Evolutionary conservation across 2,329 filamentous ascomycete species (phyloP).

Genomic region (Curvularia hawaiiensis): DNA sequence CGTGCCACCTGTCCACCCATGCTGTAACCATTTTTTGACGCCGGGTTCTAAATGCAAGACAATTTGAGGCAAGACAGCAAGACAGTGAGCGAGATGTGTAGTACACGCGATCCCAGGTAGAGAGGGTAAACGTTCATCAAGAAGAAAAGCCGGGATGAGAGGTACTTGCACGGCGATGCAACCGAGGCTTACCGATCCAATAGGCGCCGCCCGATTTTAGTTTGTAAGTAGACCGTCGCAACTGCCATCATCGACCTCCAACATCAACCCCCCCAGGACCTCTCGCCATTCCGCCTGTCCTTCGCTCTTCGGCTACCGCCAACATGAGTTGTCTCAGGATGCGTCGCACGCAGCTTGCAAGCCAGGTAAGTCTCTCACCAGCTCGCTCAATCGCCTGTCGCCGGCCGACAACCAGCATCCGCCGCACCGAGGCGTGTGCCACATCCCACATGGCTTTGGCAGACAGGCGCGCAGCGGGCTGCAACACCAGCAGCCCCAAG

Average conservation of each 20-base stretch:
- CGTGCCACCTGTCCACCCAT: not conserved
- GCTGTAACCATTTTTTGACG: not conserved
- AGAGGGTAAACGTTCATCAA: constrained; percentile 20
- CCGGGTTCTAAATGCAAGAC: not conserved
- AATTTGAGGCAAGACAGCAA: not conserved
- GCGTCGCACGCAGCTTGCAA: constrained; percentile 46
- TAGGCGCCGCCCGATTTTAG: constrained; percentile 25
- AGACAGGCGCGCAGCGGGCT: constrained; percentile 9
- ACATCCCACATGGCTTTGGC: constrained; percentile 26
- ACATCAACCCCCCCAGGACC: constrained; percentile 31
- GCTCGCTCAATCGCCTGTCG: constrained; percentile 18
- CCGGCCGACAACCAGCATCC: constrained; percentile 23
- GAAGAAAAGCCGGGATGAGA: constrained; percentile 36
- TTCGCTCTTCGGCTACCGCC: constrained; percentile 37
- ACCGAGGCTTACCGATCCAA: constrained; percentile 40
- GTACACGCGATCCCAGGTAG: not conserved
- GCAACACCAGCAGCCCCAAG: not conserved
- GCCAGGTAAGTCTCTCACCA: constrained; percentile 41
- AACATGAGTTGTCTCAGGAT: constrained; percentile 49
- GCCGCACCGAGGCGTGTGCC: constrained; percentile 36
- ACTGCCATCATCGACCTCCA: constrained; percentile 33
- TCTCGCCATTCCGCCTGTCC: constrained; percentile 26
- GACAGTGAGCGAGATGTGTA: not conserved
- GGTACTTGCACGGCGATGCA: constrained; percentile 23
- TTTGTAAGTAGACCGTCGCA: constrained; percentile 26